Conservation (phyloP, 805 yeast species). For the Pichia rugopelliculosa region DNA sequence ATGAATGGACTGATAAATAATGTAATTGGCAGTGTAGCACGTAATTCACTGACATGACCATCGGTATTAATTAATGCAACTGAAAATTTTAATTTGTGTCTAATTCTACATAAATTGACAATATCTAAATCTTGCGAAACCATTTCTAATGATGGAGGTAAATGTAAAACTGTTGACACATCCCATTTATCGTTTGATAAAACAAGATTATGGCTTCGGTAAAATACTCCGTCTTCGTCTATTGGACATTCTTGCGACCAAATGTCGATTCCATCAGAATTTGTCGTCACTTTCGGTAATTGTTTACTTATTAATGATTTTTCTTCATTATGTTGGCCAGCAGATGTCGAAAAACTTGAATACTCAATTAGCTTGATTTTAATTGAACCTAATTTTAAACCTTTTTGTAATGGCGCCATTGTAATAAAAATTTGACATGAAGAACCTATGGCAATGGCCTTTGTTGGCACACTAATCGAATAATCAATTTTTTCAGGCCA, state of each 20-base stretch:
- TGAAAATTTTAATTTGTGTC: conserved; percentile 81
- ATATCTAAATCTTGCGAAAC: conserved; percentile 87
- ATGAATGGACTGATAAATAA: conserved; percentile 60
- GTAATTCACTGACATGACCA: conserved; percentile 84
- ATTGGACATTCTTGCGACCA: conserved; percentile 29
- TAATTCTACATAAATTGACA: conserved; percentile 60
- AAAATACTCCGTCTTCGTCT: conserved; percentile 34
- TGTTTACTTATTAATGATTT: conserved; percentile 45
- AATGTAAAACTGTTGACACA: conserved; percentile 45
- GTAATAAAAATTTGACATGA: conserved; percentile 59
- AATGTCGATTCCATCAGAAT: conserved; percentile 36
- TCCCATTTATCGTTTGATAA: conserved; percentile 68
- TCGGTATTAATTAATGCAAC: conserved; percentile 79
- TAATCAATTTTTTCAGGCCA: conserved; percentile 96
- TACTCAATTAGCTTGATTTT: conserved; percentile 62
- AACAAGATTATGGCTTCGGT: conserved; percentile 23
- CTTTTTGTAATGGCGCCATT: conserved; percentile 75
- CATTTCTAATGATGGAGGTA: conserved; percentile 68
- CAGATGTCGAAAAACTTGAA: conserved; percentile 47
- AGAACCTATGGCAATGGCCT: conserved; percentile 88
- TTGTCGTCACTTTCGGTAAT: conserved; percentile 31
- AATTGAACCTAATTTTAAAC: conserved; percentile 69
- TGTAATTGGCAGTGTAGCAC: conserved; percentile 81
- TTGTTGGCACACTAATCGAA: conserved; percentile 74
- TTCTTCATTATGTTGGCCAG: conserved; percentile 57